These are phyloP conservation scores for Beverwykella pulmonaria DNA, from an alignment of 495 filamentous ascomycete genomes.

Conservation along the genomic window DNA sequence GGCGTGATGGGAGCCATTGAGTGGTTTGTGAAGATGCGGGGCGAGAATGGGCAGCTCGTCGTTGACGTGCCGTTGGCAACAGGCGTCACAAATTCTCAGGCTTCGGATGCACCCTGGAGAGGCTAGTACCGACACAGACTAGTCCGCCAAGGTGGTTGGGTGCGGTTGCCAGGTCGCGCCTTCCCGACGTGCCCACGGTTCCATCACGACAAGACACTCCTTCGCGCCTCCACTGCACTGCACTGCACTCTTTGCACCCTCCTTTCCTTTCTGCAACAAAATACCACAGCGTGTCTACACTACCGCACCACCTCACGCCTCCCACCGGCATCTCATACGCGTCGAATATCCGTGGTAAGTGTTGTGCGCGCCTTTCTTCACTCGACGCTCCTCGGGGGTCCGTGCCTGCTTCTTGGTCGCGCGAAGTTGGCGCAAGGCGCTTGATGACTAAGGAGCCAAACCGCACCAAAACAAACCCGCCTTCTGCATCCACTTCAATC, in stretches of 20 bases:
- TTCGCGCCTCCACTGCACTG: neutral
- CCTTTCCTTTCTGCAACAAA: neutral
- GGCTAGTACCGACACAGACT: neutral
- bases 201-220: neutral
- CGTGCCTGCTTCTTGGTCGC: conserved; percentile 13
- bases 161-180: conserved; percentile 2
- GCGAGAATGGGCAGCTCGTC: neutral
- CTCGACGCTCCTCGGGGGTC: neutral
- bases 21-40: neutral
- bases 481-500: conserved; percentile 16
- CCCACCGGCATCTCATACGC: conserved; percentile 12
- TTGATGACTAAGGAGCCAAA: conserved; percentile 16
- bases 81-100: conserved; percentile 14
- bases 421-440: conserved; percentile 21
- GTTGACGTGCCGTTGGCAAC: neutral
- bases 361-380: conserved; percentile 16
- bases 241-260: neutral
- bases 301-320: neutral
- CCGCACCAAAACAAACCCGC: conserved; percentile 28
- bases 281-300: neutral
- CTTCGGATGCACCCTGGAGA: neutral
- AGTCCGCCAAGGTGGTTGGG: neutral
- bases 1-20: conserved; percentile 38
- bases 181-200: neutral
- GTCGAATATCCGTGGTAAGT: conserved; percentile 15